Base-by-base conservation (phyloP, 2,329 filamentous ascomycete genomes). In the Ascochyta koolunga region DNA sequence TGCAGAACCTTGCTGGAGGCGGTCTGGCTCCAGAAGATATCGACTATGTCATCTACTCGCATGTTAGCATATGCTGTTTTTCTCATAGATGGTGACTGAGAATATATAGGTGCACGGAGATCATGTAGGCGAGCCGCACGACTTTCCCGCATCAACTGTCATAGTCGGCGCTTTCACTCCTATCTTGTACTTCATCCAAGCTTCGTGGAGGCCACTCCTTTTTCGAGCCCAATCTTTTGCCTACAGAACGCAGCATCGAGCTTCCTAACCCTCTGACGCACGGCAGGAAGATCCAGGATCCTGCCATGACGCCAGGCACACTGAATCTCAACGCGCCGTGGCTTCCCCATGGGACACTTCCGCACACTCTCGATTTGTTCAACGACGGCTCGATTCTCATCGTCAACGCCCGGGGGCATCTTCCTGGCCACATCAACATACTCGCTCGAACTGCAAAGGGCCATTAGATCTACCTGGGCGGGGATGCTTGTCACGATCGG, bases 401-500 rank as follows among this genome's bases (percentile, higher is more conserved):
- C 0, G 72, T 84, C 13, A 74, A 83, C 58, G 77, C 77, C 0
- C 82, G 82, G 0, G 82, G 82, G 0, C 82, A 84, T 64, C 62
- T 84, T 0, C 77, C 78, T 1, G 82, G 82, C 0, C 82, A 84
- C 55, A 69, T 84, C 7, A 84, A 83, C 48, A 60, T 84, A 0
- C 74, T 84, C 0, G 78, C 74, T 7, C 73, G 77, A 0, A 72
- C 75, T 0, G 72, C 70, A 0, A 50, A 67, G 2, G 54, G 60
- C 13, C 73, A 75, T 16, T 79, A 77, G 64, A 65, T 83, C 1
- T 81, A 80, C 58, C 75, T 85, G 1, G 80, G 75, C 8, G 83
- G 82, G 2, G 83, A 86, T 66, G 78, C 79, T 16, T 85, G 80
- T 53, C 83, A 86, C 58, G 81, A 85, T 58, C 69, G 72, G 0